Evolutionary conservation across 108 stramenopile species (phyloP).

Genomic region (Skeletonema costatum): DNA sequence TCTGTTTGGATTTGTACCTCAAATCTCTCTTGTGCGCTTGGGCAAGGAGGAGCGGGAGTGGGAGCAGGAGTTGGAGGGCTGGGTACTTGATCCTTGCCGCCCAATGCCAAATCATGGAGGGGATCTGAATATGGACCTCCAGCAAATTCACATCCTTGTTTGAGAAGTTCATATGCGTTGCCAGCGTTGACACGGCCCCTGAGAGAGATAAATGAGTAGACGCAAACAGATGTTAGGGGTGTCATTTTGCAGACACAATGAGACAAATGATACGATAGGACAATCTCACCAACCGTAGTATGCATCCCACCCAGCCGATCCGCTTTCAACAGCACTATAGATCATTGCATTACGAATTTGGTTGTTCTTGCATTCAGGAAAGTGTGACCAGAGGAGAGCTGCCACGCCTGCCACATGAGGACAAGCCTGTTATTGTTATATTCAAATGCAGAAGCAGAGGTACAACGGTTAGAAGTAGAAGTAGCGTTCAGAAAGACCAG

Average conservation of each 20-base stretch:
- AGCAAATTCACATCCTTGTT: not conserved
- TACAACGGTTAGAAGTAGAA: not conserved
- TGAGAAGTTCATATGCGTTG: not conserved
- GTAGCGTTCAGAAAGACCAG: not conserved
- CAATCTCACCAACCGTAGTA: not conserved
- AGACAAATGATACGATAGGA: too few species aligned
- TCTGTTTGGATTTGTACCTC: too few species aligned
- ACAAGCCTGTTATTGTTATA: conserved; percentile 16
- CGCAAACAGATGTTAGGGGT: too few species aligned
- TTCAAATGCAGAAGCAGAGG: not conserved
- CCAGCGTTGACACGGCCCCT: conserved; percentile 5
- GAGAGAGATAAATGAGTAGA: too few species aligned
- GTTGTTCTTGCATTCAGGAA: conserved; percentile 42
- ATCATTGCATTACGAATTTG: conserved; percentile 1
- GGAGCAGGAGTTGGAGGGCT: too few species aligned
- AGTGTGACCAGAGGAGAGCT: conserved; percentile 55
- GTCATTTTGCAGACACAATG: too few species aligned
- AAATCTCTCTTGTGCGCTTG: too few species aligned
- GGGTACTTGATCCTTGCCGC: not conserved
- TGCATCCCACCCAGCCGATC: too few species aligned
- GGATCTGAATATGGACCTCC: not conserved
- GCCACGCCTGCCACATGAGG: conserved; percentile 79
- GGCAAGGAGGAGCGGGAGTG: too few species aligned
- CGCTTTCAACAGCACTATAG: too few species aligned
- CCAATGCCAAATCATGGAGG: not conserved